phyloP scores from a whole-genome alignment of 306 rosid genomes.

The Vigna angularis region DNA sequence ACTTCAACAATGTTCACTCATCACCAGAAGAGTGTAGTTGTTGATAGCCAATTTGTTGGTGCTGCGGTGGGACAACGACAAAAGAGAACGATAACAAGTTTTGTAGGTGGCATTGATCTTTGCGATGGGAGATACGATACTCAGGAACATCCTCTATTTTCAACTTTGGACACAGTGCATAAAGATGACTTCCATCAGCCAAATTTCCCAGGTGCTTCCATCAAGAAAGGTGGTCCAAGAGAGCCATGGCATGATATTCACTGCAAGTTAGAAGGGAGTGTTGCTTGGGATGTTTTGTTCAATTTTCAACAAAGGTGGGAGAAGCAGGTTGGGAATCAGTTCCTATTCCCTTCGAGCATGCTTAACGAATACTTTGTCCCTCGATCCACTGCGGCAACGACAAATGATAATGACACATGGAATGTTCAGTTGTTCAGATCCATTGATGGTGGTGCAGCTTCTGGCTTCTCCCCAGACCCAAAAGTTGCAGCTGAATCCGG shows the following conservation, averaged over 20 bases:
- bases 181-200: slow-evolving; percentile 82
- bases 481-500: slow-evolving; percentile 51
- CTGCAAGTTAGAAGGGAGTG: slow-evolving; percentile 75
- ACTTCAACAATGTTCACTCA: slow-evolving; percentile 81
- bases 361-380: slow-evolving; percentile 46
- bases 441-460: slow-evolving; percentile 79
- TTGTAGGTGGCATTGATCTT: slow-evolving; percentile 86
- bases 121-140: slow-evolving; percentile 92
- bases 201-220: slow-evolving; percentile 71
- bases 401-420: slow-evolving; percentile 61
- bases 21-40: slow-evolving; percentile 76
- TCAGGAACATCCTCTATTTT: slow-evolving; percentile 67
- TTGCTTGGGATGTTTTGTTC: slow-evolving; percentile 83
- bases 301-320: slow-evolving; percentile 89
- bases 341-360: slow-evolving; percentile 47
- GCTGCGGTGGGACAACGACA: slow-evolving; percentile 22
- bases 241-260: slow-evolving; percentile 99
- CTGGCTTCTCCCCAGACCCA: slow-evolving; percentile 69
- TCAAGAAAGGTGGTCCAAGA: slow-evolving; percentile 86
- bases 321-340: slow-evolving; percentile 60
- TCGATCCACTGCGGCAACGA: slow-evolving; percentile 19
- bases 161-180: slow-evolving; percentile 61
- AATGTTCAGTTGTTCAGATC: slow-evolving; percentile 85
- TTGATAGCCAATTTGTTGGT: slow-evolving; percentile 51
- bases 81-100: slow-evolving; percentile 63